Evolutionary conservation across 257 asterid species (phyloP).

Genomic region (Agastache rugosa): DNA sequence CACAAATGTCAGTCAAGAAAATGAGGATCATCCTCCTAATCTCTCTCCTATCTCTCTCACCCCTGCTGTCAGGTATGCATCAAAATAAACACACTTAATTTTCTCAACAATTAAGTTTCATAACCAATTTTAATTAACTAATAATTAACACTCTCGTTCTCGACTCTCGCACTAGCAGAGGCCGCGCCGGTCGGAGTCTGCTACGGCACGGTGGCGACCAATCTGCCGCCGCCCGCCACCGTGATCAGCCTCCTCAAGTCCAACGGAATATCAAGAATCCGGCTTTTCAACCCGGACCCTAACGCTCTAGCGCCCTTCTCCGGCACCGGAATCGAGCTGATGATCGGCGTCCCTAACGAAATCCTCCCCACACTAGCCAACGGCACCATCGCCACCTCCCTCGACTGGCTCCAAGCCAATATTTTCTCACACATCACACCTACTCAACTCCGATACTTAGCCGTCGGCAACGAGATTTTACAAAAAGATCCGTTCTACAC

Average conservation of each 20-base stretch:
- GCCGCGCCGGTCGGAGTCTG: conserved; percentile 75
- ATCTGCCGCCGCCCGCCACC: conserved; percentile 57
- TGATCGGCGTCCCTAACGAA: conserved; percentile 74
- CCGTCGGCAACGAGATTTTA: conserved; percentile 67
- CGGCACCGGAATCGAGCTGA: conserved; percentile 59
- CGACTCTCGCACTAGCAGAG: conserved; percentile 25
- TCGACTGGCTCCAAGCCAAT: conserved; percentile 60
- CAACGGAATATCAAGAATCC: conserved; percentile 55
- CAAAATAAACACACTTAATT: too few relatives aligned
- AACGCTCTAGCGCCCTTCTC: conserved; percentile 53
- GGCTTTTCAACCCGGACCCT: conserved; percentile 67
- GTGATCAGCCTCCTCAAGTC: conserved; percentile 53
- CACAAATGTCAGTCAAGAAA: conserved; percentile 10
- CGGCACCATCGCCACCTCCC: conserved; percentile 44
- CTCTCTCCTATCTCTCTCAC: conserved; percentile 23
- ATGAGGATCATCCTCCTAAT: conserved; percentile 26
- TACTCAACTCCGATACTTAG: conserved; percentile 57
- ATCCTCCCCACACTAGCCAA: conserved; percentile 67
- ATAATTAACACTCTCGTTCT: neutral
- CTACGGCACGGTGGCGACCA: conserved; percentile 62
- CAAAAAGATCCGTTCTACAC: conserved; percentile 59
- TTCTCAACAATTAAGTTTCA: too few relatives aligned
- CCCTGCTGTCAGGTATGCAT: neutral
- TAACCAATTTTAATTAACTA: neutral
- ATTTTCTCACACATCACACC: conserved; percentile 56